Evolutionary conservation across 768 basidiomycete genomes (phyloP).

Genomic region (Russula abietina): DNA sequence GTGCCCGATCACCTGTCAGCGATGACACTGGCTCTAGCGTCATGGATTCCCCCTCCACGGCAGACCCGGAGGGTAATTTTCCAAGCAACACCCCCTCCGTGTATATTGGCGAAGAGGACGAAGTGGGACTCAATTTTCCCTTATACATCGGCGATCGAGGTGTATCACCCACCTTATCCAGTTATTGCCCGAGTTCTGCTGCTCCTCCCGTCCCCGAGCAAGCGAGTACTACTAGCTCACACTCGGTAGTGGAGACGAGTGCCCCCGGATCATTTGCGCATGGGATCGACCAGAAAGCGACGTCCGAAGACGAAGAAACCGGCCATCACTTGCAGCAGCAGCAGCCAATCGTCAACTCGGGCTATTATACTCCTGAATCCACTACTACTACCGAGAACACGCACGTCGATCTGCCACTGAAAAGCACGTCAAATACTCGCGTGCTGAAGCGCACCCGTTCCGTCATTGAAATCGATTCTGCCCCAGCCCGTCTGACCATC

Average conservation of each 20-base stretch:
- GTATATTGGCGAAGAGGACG: neutral
- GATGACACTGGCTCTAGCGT: neutral
- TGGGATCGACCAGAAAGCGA: neutral
- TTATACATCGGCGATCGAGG: neutral
- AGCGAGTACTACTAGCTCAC: neutral
- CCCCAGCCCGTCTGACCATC: neutral
- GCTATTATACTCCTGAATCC: neutral
- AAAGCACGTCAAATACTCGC: neutral
- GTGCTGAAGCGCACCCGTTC: constrained; percentile 1
- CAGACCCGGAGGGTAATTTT: neutral
- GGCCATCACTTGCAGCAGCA: neutral
- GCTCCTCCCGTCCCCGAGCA: neutral
- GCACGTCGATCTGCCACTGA: neutral
- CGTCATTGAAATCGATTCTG: neutral
- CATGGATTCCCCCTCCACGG: neutral
- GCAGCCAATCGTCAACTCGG: neutral
- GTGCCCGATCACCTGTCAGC: neutral
- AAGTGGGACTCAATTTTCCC: neutral
- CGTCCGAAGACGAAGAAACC: neutral
- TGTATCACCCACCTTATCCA: neutral
- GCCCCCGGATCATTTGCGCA: neutral
- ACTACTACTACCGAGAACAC: neutral
- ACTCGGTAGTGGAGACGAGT: neutral
- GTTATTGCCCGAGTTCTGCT: no score
- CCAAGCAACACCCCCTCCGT: neutral